These are phyloP conservation scores for Apiotrichum laibachii DNA, from an alignment of 1,284 basidiomycete species.

Conservation along the genomic window DNA sequence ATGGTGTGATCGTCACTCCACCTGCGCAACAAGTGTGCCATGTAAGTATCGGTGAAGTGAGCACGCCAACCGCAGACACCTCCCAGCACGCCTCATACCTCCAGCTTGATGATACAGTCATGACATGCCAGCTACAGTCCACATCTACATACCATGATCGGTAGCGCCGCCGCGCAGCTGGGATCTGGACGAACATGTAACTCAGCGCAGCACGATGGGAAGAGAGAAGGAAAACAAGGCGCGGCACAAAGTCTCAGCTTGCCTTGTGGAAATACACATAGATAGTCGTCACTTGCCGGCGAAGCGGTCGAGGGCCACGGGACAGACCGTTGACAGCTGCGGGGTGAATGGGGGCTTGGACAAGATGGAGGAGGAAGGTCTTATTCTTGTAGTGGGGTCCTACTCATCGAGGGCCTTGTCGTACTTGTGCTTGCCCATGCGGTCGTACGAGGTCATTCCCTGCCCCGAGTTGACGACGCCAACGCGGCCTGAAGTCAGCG, in stretches of 20 bases:
- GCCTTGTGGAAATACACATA: not conserved
- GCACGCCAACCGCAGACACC: too few species aligned
- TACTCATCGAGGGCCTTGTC: constrained; percentile 77
- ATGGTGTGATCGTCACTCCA: too few species aligned
- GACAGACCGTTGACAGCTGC: not conserved
- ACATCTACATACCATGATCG: too few species aligned
- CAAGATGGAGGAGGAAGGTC: not conserved
- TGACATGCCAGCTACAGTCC: too few species aligned
- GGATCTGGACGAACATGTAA: not conserved
- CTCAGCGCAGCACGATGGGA: constrained; percentile 1
- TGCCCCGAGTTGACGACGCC: constrained; percentile 92
- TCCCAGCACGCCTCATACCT: too few species aligned
- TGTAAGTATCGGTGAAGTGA: too few species aligned
- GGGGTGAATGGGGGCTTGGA: constrained; percentile 1
- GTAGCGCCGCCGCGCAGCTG: not conserved
- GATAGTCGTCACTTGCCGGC: not conserved
- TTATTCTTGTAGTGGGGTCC: constrained; percentile 34
- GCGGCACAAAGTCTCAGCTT: not conserved
- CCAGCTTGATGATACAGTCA: too few species aligned
- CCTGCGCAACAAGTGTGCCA: too few species aligned
- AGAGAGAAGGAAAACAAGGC: not conserved
- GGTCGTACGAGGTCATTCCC: constrained; percentile 73
- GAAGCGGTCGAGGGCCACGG: too few species aligned
- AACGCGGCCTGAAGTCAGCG: constrained; percentile 57
- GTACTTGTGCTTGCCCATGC: constrained; percentile 76